Conservation (phyloP, 2,329 filamentous ascomycete species). For the Didymella keratinophila region DNA sequence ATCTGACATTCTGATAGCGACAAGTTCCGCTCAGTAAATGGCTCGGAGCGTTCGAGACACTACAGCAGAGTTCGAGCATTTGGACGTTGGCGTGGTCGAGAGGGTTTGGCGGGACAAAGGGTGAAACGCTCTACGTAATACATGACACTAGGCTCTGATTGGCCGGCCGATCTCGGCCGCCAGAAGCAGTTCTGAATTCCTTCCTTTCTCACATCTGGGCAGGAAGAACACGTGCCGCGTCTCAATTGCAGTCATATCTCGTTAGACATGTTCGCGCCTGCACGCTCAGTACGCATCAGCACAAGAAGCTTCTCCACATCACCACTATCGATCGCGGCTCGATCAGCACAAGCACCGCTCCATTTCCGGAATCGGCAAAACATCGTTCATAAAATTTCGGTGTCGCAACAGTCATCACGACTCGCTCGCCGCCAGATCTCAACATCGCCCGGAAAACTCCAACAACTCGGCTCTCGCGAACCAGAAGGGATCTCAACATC, state of each 20-base stretch:
- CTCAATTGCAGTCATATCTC: conserved; percentile 18
- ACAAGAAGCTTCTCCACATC: conserved; percentile 28
- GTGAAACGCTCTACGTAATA: conserved; percentile 18
- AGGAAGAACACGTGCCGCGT: conserved; percentile 23
- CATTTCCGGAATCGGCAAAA: conserved; percentile 44
- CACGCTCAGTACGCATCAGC: conserved; percentile 28
- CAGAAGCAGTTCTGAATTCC: conserved; percentile 25
- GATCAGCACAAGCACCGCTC: conserved; percentile 28
- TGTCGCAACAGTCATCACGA: conserved; percentile 31
- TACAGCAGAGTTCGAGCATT: neutral
- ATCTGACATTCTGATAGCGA: neutral
- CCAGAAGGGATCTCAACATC: conserved; percentile 37
- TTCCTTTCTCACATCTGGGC: conserved; percentile 8
- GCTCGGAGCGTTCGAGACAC: neutral
- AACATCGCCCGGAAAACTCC: conserved; percentile 27
- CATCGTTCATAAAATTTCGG: conserved; percentile 40
- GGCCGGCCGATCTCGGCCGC: conserved; percentile 33
- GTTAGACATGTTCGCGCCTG: conserved; percentile 27
- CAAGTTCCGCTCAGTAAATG: neutral
- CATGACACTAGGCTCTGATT: conserved; percentile 25
- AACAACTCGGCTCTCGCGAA: conserved; percentile 33
- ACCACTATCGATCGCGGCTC: conserved; percentile 22
- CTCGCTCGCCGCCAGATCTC: conserved; percentile 28
- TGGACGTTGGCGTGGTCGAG: neutral
- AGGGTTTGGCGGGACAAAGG: neutral